A percentile compares a stretch with the other conserved stretches of the same genome.
These are phyloP conservation scores for Colletotrichum incanum DNA, from an alignment of 2,329 filamentous ascomycete species.

Conservation along the genomic window DNA sequence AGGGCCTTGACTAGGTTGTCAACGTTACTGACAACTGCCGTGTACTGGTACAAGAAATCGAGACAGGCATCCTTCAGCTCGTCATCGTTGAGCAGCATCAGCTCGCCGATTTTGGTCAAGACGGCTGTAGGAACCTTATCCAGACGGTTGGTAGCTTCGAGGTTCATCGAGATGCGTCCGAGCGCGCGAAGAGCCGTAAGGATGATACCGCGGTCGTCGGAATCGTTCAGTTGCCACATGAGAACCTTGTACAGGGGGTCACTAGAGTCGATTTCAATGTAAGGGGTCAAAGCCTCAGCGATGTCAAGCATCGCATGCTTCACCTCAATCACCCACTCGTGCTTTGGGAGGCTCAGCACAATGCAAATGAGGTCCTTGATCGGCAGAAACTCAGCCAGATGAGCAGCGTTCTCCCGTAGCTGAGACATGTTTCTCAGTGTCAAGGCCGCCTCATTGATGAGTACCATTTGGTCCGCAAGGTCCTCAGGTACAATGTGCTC, in stretches of 20 bases:
- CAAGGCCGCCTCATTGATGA: constrained; percentile 88
- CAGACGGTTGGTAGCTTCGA: constrained; percentile 84
- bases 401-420: constrained; percentile 88
- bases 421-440: constrained; percentile 98
- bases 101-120: constrained; percentile 79
- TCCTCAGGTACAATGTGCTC: constrained; percentile 81
- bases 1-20: constrained; percentile 77
- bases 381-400: constrained; percentile 79
- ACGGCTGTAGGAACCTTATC: constrained; percentile 77
- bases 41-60: constrained; percentile 97
- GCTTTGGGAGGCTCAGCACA: constrained; percentile 81
- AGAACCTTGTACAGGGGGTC: constrained; percentile 87
- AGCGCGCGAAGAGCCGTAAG: constrained; percentile 86
- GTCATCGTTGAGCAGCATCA: constrained; percentile 88
- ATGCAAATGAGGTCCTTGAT: constrained; percentile 89
- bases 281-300: constrained; percentile 90
- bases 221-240: constrained; percentile 71
- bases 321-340: constrained; percentile 83
- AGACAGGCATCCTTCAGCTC: constrained; percentile 90
- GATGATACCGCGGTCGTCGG: constrained; percentile 85
- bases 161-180: constrained; percentile 88
- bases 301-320: constrained; percentile 95
- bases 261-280: constrained; percentile 78
- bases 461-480: constrained; percentile 79
- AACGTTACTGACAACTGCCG: constrained; percentile 87